Percentiles rank a stretch among this genome's conserved stretches.
phyloP scores from a whole-genome alignment of 371 early-diverging fungal genomes.

The Mucor velutinosus region DNA sequence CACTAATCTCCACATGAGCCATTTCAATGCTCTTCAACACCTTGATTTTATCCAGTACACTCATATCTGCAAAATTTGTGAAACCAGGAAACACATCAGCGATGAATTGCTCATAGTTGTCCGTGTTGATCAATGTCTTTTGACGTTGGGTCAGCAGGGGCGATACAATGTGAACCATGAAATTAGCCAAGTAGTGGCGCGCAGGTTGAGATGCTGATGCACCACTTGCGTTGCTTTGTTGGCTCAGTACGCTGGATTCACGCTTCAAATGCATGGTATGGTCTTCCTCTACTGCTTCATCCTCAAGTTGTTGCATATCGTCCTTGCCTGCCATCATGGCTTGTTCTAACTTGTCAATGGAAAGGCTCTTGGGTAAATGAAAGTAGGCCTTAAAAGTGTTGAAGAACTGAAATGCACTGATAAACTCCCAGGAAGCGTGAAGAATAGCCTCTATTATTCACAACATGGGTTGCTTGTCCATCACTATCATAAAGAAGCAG shows the following conservation, averaged over 20 bases:
- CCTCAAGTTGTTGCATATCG: neutral
- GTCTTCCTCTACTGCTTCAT: neutral
- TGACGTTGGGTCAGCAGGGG: slow-evolving; percentile 6
- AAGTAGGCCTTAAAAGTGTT: slow-evolving; percentile 15
- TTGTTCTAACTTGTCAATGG: slow-evolving; percentile 18
- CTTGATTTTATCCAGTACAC: slow-evolving; percentile 11
- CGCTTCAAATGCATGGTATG: neutral
- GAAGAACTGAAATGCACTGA: slow-evolving; percentile 22
- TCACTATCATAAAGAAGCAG: too few relatives aligned
- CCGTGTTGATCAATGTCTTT: neutral
- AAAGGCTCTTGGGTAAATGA: neutral
- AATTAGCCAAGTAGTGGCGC: neutral
- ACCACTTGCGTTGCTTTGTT: neutral
- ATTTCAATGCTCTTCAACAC: slow-evolving; percentile 19
- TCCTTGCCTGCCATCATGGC: neutral
- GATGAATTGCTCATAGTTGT: slow-evolving; percentile 12
- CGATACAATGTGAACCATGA: neutral
- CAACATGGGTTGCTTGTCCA: neutral
- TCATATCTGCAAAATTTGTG: neutral
- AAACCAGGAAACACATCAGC: slow-evolving; percentile 8
- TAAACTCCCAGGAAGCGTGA: slow-evolving; percentile 31
- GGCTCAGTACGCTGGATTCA: neutral
- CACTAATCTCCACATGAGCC: slow-evolving; percentile 1
- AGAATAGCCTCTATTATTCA: slow-evolving; percentile 18
- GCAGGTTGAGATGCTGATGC: neutral